A percentile compares a stretch with the other conserved stretches of the same genome.
These are phyloP conservation scores for Mortierella sp. DNA, from an alignment of 371 early-diverging fungal species.

Conservation along the genomic window DNA sequence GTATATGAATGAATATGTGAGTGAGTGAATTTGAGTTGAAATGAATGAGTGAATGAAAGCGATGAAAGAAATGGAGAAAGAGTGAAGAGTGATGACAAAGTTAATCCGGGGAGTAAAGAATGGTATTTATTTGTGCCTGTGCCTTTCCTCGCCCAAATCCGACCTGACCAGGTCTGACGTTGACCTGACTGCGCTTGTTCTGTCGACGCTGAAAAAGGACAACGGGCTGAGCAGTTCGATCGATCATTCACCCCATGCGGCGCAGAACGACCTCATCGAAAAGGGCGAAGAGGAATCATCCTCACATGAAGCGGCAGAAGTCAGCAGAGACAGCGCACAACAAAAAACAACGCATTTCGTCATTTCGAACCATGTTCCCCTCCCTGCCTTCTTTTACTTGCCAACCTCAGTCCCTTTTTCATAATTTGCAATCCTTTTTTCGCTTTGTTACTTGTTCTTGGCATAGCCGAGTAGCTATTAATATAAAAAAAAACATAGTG, in stretches of 20 bases:
- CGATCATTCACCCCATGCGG: background rate
- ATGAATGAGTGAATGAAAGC: background rate
- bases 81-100: background rate
- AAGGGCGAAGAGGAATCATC: background rate
- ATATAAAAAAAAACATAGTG: background rate
- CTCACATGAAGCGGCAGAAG: background rate
- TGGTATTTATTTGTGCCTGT: background rate
- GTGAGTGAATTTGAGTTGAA: background rate
- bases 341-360: no score
- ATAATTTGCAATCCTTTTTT: background rate
- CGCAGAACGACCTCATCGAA: background rate
- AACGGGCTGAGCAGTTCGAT: background rate
- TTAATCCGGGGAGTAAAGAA: background rate
- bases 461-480: constrained; percentile 2
- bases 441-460: background rate
- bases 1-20: background rate
- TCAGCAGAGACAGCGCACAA: background rate
- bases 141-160: background rate
- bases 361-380: background rate
- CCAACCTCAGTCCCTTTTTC: background rate
- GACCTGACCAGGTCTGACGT: background rate
- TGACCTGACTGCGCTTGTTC: background rate
- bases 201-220: background rate
- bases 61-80: background rate
- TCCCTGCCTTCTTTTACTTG: background rate